Percentiles rank a stretch among this genome's conserved stretches.
These are phyloP conservation scores for Borealophlyctis nickersoniae DNA, from an alignment of 192 early-diverging fungal genomes.

Conservation along the genomic window DNA sequence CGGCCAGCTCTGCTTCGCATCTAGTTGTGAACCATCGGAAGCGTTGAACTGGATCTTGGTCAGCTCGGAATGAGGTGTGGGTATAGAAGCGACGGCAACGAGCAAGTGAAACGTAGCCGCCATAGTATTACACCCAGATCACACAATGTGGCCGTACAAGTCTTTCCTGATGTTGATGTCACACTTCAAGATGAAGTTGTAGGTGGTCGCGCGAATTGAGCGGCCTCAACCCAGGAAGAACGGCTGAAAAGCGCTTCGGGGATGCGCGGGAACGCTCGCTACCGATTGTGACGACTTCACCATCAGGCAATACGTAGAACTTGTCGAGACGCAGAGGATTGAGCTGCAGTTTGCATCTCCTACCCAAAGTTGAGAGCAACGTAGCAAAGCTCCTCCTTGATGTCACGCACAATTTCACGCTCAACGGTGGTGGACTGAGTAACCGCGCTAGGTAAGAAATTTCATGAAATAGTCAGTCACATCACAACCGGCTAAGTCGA, in stretches of 20 bases:
- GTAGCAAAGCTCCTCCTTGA: slow-evolving; percentile 99
- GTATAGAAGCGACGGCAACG: too few species aligned
- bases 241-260: slow-evolving; percentile 98
- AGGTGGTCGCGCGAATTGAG: slow-evolving; percentile 96
- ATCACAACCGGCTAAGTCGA: slow-evolving; percentile 96
- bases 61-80: too few species aligned
- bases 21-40: too few species aligned
- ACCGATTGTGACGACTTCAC: slow-evolving; percentile 96
- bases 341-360: slow-evolving; percentile 93
- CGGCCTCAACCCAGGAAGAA: slow-evolving; percentile 83
- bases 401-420: slow-evolving; percentile 97
- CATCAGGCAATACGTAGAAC: slow-evolving; percentile 98
- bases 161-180: slow-evolving; percentile 96
- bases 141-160: slow-evolving; percentile 94
- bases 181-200: slow-evolving; percentile 96
- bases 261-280: slow-evolving; percentile 97
- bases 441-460: slow-evolving; percentile 93
- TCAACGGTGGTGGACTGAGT: slow-evolving; percentile 94
- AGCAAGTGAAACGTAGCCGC: too few species aligned
- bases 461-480: slow-evolving; percentile 92
- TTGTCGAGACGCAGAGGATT: slow-evolving; percentile 92
- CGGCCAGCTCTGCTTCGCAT: too few species aligned
- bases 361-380: slow-evolving; percentile 97
- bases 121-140: slow-evolving; percentile 97
- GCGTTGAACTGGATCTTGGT: too few species aligned